phyloP scores from a whole-genome alignment of 306 rosid species.

The Mimosa pudica region DNA sequence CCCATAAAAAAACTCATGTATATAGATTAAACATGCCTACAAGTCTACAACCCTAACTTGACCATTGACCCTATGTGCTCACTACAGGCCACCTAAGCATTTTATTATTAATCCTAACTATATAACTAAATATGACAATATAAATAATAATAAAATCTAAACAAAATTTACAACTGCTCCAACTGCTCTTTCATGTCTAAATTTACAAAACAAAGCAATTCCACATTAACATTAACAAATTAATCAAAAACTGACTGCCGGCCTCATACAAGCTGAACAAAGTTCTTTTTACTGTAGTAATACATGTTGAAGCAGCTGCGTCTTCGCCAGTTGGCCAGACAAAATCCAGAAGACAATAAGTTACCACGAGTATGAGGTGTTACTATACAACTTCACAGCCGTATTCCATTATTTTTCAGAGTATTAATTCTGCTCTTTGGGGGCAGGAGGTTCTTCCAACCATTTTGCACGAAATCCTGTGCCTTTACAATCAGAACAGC shows the following conservation, averaged over 20 bases:
- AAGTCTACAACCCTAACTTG: no score
- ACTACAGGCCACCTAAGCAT: no score
- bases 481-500: conserved; percentile 54
- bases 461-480: conserved; percentile 69
- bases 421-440: conserved; percentile 43
- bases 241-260: conserved; percentile 23
- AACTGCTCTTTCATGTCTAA: conserved; percentile 25
- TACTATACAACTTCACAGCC: conserved; percentile 20
- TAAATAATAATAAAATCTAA: no score
- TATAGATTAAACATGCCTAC: no score
- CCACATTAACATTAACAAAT: conserved; percentile 20
- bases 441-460: conserved; percentile 83
- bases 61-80: no score
- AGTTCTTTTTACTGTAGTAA: conserved; percentile 22
- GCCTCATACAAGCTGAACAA: conserved; percentile 25
- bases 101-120: no score
- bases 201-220: conserved; percentile 23
- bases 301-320: conserved; percentile 29
- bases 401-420: conserved; percentile 23
- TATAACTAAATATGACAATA: no score
- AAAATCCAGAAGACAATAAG: conserved; percentile 5
- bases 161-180: background rate
- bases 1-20: no score
- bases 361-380: conserved; percentile 11
- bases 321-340: conserved; percentile 6